Percentiles rank a stretch among this genome's conserved stretches.
Conservation (phyloP, 805 yeast genomes). For the Ogataea nitratoaversa region DNA sequence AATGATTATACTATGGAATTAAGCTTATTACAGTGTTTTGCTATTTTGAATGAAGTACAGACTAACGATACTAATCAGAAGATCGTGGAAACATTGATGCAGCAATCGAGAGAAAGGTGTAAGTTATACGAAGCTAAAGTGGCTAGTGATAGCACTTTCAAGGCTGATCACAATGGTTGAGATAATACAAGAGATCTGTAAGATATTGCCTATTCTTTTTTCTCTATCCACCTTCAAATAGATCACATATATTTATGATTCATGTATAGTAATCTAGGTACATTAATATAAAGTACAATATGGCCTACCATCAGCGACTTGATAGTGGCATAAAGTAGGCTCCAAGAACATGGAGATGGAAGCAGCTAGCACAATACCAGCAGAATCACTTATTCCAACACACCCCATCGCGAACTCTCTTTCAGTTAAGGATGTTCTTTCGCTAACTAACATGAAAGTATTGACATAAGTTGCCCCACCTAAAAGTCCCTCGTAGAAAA, state of each 20-base stretch:
- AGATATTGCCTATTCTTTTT: too few relatives aligned
- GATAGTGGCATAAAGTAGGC: slow-evolving; percentile 64
- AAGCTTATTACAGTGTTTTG: slow-evolving; percentile 55
- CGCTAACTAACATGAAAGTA: slow-evolving; percentile 76
- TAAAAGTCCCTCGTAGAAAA: slow-evolving; percentile 82
- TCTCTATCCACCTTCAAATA: too few relatives aligned
- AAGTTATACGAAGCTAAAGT: slow-evolving; percentile 3
- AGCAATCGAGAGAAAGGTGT: slow-evolving; percentile 24
- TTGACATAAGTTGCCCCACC: slow-evolving; percentile 92
- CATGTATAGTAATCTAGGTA: neutral
- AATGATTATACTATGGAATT: slow-evolving; percentile 12
- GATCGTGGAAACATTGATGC: slow-evolving; percentile 50
- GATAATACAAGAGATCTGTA: too few relatives aligned
- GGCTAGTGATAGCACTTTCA: too few relatives aligned
- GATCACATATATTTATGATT: too few relatives aligned
- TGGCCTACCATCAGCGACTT: slow-evolving; percentile 65
- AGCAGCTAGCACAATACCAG: slow-evolving; percentile 84
- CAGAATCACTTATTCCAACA: slow-evolving; percentile 77
- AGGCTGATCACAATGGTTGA: too few relatives aligned
- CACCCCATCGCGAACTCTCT: slow-evolving; percentile 81
- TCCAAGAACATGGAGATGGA: slow-evolving; percentile 71
- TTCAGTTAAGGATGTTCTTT: slow-evolving; percentile 44
- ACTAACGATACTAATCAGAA: slow-evolving; percentile 53
- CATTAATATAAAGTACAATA: slow-evolving; percentile 59
- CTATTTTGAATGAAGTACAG: slow-evolving; percentile 49